Base-by-base conservation (phyloP, 2,329 filamentous ascomycete genomes). In the Drechslera avenae region DNA sequence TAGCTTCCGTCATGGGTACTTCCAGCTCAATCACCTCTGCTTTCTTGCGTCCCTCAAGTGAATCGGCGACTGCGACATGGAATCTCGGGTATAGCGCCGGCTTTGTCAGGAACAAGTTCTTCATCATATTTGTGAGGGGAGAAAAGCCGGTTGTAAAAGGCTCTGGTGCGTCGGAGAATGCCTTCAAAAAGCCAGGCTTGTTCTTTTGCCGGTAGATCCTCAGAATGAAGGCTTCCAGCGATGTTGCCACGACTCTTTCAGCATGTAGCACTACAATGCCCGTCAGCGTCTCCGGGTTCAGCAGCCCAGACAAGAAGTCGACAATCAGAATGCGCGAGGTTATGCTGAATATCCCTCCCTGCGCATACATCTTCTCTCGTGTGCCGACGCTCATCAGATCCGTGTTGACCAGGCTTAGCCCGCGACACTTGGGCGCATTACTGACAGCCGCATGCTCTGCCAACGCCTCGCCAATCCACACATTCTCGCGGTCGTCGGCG, bases 1-100 rank as follows among this genome's bases (percentile, higher is more conserved):
- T 99, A 41, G 86, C 83, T 31, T 96, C 90, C 4, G 91, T 96
- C 93, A 99, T 97, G 21, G 90, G 88, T 4, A 99, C 89, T 73
- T 97, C 94, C 18, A 97, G 81, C 75, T 99, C 94, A 57, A 99
- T 96, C 37, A 99, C 94, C 74, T 99, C 94, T 4, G 94, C 93
- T 70, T 93, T 96, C 67, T 89, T 88, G 71, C 89, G 90, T 8
- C 92, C 92, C 73, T 99, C 94, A 2, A 99, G 79, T 2, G 91
- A 91, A 63, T 91, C 86, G 0, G 92, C 91, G 5, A 99, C 91
- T 0, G 89, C 86, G 51, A 96, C 84, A 68, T 99, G 94, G 66
- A 97, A 99, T 16, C 94, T 84, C 3, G 94, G 94, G 86, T 93
- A 99, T 12, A 99, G 75, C 0, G 92, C 92, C 0, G 88, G 88